These are phyloP conservation scores for Monilinia polystroma DNA, from an alignment of 2,329 filamentous ascomycete species.

Conservation along the genomic window DNA sequence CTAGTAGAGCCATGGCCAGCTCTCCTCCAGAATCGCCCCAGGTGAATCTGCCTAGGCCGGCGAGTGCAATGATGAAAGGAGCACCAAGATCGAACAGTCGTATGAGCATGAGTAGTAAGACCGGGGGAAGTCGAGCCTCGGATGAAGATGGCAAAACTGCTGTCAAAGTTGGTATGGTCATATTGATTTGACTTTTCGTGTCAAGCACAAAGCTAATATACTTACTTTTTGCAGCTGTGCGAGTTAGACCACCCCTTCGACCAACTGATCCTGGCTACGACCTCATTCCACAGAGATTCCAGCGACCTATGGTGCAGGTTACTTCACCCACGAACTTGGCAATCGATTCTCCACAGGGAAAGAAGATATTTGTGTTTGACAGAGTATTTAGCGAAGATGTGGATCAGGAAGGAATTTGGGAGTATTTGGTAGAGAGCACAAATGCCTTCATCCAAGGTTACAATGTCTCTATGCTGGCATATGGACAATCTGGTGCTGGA, in stretches of 20 bases:
- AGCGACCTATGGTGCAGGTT: constrained; percentile 87
- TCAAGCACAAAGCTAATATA: constrained; percentile 15
- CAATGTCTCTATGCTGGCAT: constrained; percentile 96
- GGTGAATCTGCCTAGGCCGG: constrained; percentile 61
- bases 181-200: not conserved
- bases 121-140: constrained; percentile 77
- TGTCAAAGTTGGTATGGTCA: constrained; percentile 87
- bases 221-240: constrained; percentile 64
- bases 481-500: constrained; percentile 94
- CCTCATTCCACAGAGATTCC: constrained; percentile 92
- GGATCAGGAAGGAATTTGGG: constrained; percentile 87
- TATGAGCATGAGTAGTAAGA: constrained; percentile 78
- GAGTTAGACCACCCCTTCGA: constrained; percentile 83
- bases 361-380: constrained; percentile 95
- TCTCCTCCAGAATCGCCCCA: constrained; percentile 69
- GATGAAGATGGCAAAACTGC: constrained; percentile 89
- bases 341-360: constrained; percentile 87
- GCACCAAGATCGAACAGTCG: constrained; percentile 77
- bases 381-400: constrained; percentile 85
- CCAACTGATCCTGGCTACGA: constrained; percentile 88
- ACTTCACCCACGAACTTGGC: constrained; percentile 80
- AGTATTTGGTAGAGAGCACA: constrained; percentile 89
- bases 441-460: constrained; percentile 90
- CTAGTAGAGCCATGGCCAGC: constrained; percentile 55
- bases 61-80: constrained; percentile 73